Evolutionary conservation across 495 filamentous ascomycete genomes (phyloP).

Genomic region (Melanomma pulvis-pyrius): DNA sequence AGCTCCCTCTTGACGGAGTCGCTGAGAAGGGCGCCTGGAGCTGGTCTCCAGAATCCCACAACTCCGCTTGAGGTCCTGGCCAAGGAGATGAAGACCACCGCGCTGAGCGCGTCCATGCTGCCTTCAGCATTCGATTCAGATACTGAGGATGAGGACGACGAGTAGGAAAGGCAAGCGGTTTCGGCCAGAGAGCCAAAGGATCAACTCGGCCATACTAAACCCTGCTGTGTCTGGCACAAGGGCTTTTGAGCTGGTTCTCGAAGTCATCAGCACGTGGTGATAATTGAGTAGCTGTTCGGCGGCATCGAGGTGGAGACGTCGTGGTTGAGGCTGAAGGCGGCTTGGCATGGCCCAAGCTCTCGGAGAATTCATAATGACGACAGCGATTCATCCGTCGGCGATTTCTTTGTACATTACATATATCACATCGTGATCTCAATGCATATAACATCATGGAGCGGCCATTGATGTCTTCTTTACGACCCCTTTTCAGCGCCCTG

Average conservation of each 20-base stretch:
- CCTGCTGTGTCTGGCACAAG: no score
- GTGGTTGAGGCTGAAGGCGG: not conserved
- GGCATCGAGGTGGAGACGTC: not conserved
- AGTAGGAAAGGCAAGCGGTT: not conserved
- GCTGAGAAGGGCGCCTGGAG: not conserved
- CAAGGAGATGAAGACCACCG: not conserved
- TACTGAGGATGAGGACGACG: constrained; percentile 16
- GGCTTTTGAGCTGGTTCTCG: no score
- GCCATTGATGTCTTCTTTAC: not conserved
- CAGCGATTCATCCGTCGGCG: not conserved
- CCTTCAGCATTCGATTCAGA: constrained; percentile 18
- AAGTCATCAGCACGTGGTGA: no score
- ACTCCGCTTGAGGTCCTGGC: not conserved
- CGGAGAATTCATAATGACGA: not conserved
- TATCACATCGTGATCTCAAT: not conserved
- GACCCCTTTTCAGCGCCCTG: not conserved
- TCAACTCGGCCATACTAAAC: no score
- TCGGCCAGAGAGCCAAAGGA: no score
- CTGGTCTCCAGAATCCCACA: not conserved
- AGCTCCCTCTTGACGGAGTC: constrained; percentile 17
- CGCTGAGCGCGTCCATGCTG: constrained; percentile 8
- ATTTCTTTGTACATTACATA: not conserved
- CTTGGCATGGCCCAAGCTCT: constrained; percentile 5
- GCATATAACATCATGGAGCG: not conserved
- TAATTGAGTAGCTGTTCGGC: no score